Base-by-base conservation (phyloP, 352 stramenopile genomes). In the Pythium coloratum region DNA sequence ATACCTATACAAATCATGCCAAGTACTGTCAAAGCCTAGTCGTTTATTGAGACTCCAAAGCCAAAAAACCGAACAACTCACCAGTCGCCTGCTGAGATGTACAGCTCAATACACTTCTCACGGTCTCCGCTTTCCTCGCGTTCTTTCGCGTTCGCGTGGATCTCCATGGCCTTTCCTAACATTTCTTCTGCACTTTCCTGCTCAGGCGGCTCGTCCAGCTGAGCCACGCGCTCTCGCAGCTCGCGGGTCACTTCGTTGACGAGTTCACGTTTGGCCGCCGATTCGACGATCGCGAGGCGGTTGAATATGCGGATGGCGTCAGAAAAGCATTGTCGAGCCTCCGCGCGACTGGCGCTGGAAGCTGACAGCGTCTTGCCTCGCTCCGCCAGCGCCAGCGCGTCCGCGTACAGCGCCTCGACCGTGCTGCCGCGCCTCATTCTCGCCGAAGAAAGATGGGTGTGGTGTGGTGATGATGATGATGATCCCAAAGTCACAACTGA, bases 201-300 rank as follows among this genome's bases (percentile, higher is more conserved):
- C 12, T 56, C 40, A 14, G 28, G 20, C 28, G 75, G 79, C 55
- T 84, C 73, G 9, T 89, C 69, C 58, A 92, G 65, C 33, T 62
- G 68, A 33, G 55, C 51, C 26, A 92, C 74, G 26, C 78, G 79
- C 53, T 70, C 63, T 56, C 77, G 51, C 20, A 94, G 61, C n/a
- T 89, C 86, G 13, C 20, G 46, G 62, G 92, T 80, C 20, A 81
- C 86, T 24, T 75, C 72, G 65, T 83, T 61, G 40, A 94, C 59
- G 36, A 86, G 74, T 67, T 69, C 74, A 20, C 86, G 83, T 70
- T 94, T 85, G 9, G 82, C 78, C 20, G 82, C 80, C 40, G 82
- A 91, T 71, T 94, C 86, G 62, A 94, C 81, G 54, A 92, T 74
- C 36, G 82, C 72, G 38, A 94, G 75, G 1, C 86, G 86, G 24